Evolutionary conservation across 2,329 filamentous ascomycete genomes (phyloP).

Genomic region (Teratosphaeriaceae sp.): DNA sequence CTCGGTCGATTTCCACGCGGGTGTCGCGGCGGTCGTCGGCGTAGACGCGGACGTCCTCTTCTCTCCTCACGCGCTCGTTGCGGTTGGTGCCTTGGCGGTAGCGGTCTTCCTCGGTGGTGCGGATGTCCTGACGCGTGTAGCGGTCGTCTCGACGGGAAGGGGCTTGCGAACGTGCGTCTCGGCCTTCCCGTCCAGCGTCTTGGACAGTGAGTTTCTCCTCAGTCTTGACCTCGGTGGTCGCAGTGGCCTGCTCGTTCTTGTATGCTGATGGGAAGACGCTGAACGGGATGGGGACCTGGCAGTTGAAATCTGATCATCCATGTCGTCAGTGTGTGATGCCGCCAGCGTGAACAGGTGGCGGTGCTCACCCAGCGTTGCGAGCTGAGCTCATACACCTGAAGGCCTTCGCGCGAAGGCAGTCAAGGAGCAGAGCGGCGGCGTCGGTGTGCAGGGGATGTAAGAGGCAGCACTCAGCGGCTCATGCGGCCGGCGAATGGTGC

Average conservation of each 20-base stretch:
- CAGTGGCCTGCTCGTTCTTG: constrained; percentile 63
- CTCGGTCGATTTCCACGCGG: constrained; percentile 37
- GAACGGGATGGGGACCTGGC: constrained; percentile 7
- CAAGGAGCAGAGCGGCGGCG: constrained; percentile 1
- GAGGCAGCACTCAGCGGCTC: background rate
- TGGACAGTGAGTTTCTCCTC: constrained; percentile 77
- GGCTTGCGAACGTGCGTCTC: constrained; percentile 49
- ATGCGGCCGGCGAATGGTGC: background rate
- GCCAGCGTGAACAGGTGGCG: background rate
- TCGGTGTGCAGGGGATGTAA: background rate
- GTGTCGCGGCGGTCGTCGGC: constrained; percentile 28
- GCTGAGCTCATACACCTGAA: constrained; percentile 1
- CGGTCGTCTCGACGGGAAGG: constrained; percentile 60
- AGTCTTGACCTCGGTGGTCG: constrained; percentile 69
- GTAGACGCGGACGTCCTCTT: constrained; percentile 34
- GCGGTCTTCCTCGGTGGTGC: constrained; percentile 71
- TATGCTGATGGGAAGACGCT: constrained; percentile 95
- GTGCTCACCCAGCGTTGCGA: constrained; percentile 3
- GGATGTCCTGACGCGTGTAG: constrained; percentile 75
- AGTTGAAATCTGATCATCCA: constrained; percentile 3
- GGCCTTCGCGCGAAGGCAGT: constrained; percentile 3
- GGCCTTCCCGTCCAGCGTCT: constrained; percentile 97
- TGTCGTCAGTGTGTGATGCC: background rate
- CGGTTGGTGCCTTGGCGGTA: constrained; percentile 52
- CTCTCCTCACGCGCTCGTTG: constrained; percentile 46